Evolutionary conservation across 2,329 filamentous ascomycete species (phyloP), one percentile per base, ranked within the genome.

Genomic region (Neocucurbitaria cava): DNA sequence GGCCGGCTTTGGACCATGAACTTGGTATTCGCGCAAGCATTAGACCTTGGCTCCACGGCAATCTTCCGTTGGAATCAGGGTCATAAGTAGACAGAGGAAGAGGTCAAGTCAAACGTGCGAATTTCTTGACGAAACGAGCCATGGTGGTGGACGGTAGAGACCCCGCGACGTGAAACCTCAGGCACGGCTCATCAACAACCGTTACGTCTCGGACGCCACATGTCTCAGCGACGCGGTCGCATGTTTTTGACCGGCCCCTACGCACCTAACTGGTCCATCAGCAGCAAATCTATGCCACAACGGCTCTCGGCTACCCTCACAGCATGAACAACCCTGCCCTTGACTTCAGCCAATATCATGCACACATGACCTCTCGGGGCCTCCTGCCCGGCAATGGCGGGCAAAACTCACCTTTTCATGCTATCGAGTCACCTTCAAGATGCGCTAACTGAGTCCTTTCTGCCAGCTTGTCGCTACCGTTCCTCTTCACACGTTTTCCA

Each of bases 151-250:
- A 5, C 24, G 24, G 5, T 26, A 9, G 24, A 26, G 24, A n/a
- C 15, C 6, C 20, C 13, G 38, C 15, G 10, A 24, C 10, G 21
- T 40, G 38, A 40, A 40, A 40, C 48, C 46, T 54, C 42, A 52
- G 55, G 51, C 54, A 56, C 52, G 48, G 46, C 41, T 40, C 26
- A 46, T 17, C 30, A 9, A 38, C 49, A 48, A 63, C 50, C 42
- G 52, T 46, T 24, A 38, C 47, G 49, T 40, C 52, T 57, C 60
- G 62, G 42, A 65, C 64, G 53, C 38, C 49, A 52, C 44, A 26
- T 36, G 64, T 66, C 64, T 64, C 64, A 58, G 24, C 30, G 48
- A 38, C 46, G 26, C 54, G 46, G 39, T 54, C 52, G 18, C 30
- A 17, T 11, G 7, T 17, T 10, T 10, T 13, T 3, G 31, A 35